Conservation (phyloP, 768 basidiomycete genomes). For the Pseudohyphozyma bogoriensis region DNA sequence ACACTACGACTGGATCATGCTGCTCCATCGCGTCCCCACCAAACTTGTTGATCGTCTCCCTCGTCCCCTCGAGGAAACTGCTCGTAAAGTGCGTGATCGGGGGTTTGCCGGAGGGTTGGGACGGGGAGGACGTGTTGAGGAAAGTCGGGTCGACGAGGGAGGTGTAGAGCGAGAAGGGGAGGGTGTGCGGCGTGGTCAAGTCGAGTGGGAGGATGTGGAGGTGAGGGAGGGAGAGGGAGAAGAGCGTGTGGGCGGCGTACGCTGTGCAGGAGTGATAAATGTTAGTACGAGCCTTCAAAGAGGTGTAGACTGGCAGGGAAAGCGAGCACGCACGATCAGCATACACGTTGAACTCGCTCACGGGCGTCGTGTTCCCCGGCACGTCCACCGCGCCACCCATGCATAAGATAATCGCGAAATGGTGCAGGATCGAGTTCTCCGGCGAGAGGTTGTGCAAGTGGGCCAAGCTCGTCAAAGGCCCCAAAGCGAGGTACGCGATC, state of each 20-base stretch:
- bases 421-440: slow-evolving; percentile 35
- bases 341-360: slow-evolving; percentile 64
- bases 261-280: no score
- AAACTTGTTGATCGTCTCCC: slow-evolving; percentile 65
- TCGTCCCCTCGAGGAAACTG: slow-evolving; percentile 61
- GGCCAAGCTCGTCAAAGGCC: slow-evolving; percentile 73
- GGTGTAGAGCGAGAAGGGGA: slow-evolving; percentile 51
- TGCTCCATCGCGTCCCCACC: slow-evolving; percentile 74
- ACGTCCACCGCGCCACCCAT: slow-evolving; percentile 94
- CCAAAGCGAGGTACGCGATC: slow-evolving; percentile 62
- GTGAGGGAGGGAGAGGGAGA: slow-evolving; percentile 39
- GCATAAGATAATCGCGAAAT: slow-evolving; percentile 56
- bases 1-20: slow-evolving; percentile 80
- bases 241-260: slow-evolving; percentile 62
- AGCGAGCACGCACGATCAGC: no score
- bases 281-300: no score
- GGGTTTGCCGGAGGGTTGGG: background rate
- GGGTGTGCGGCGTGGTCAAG: slow-evolving; percentile 66
- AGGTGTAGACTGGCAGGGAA: no score
- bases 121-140: background rate
- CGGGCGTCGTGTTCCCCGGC: slow-evolving; percentile 70
- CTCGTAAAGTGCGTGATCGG: slow-evolving; percentile 45
- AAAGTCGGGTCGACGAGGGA: slow-evolving; percentile 40
- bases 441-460: slow-evolving; percentile 1
- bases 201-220: slow-evolving; percentile 67